These are phyloP conservation scores for Globisporangium lucens DNA, from an alignment of 352 stramenopile species.

Conservation along the genomic window DNA sequence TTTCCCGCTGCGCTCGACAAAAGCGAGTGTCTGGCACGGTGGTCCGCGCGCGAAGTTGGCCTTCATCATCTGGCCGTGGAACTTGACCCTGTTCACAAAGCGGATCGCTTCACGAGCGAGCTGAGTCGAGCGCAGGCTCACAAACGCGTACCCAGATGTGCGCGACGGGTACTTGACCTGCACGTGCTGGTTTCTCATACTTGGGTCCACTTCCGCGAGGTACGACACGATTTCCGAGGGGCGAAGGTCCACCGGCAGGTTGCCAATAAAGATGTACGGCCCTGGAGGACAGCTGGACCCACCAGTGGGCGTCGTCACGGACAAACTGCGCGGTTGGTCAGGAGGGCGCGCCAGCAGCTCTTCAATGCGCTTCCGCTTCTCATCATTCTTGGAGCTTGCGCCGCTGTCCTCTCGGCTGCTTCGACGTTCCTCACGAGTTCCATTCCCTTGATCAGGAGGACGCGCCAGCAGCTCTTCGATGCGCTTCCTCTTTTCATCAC, in stretches of 20 bases:
- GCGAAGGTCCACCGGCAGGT: conserved; percentile 40
- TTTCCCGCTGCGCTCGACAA: conserved; percentile 49
- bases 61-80: conserved; percentile 37
- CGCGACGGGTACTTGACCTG: conserved; percentile 54
- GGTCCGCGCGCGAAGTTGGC: conserved; percentile 72
- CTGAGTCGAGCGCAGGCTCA: conserved; percentile 53
- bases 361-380: conserved; percentile 17
- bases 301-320: conserved; percentile 5
- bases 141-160: conserved; percentile 58
- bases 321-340: conserved; percentile 9
- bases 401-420: conserved; percentile 8
- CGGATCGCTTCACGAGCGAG: conserved; percentile 53
- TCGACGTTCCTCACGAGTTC: neutral
- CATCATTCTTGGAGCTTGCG: conserved; percentile 9
- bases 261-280: conserved; percentile 71
- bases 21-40: conserved; percentile 56
- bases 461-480: conserved; percentile 4
- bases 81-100: conserved; percentile 38
- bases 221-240: conserved; percentile 52
- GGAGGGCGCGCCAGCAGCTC: neutral
- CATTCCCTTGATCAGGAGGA: neutral
- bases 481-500: conserved; percentile 17
- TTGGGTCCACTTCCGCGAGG: conserved; percentile 45
- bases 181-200: conserved; percentile 38
- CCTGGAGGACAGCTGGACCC: conserved; percentile 52